Evolutionary conservation across 805 yeast genomes (phyloP), one percentile per base, ranked within the genome.

Genomic region (Wickerhamiella qilinensis): DNA sequence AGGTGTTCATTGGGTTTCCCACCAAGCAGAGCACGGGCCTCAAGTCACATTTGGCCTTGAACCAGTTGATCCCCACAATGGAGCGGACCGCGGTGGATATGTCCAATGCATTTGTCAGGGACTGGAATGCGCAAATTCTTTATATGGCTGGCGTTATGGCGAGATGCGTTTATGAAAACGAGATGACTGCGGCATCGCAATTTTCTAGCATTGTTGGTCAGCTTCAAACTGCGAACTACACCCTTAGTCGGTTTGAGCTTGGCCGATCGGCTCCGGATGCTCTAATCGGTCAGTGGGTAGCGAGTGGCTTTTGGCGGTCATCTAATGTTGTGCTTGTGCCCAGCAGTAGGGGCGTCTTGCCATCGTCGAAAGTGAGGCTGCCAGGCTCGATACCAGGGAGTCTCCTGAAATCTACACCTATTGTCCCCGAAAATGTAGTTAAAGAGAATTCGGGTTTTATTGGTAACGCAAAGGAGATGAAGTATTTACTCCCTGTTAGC

Each of bases 11-110:
- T 38, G 66, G 66, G 3, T 61, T 61, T 38, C 62, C 66, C 2
- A 61, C 66, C 1, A 60, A 60, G 43, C 66, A 61, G 40, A 52
- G 60, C 21, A 58, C 66, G 0, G 59, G 58, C 1, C 30, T 61
- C 27, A 49, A 50, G 36, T 51, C 63, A 1, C 66, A 61, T 37
- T 37, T 61, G 2, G 58, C 62, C 2, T 36, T 60, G 34, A 60
- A 56, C 33, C 63, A 58, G 42, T 45, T 60, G 3, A 57, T 61
- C n/a, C 66, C 66, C 2, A 62, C 66, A 2, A 59, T 61, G 64
- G 66, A 61, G 39, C 52, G 66, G 4, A 60, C 65, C 0, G 63
- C 63, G 1, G 53, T 60, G 1, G 66, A 61, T 43, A 58, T 62
- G 55, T 58, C 65, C 3, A 60, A 61, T 37, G 48, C 54, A 6